Base-by-base conservation (phyloP, 2,329 filamentous ascomycete genomes). In the Monilinia fructigena region DNA sequence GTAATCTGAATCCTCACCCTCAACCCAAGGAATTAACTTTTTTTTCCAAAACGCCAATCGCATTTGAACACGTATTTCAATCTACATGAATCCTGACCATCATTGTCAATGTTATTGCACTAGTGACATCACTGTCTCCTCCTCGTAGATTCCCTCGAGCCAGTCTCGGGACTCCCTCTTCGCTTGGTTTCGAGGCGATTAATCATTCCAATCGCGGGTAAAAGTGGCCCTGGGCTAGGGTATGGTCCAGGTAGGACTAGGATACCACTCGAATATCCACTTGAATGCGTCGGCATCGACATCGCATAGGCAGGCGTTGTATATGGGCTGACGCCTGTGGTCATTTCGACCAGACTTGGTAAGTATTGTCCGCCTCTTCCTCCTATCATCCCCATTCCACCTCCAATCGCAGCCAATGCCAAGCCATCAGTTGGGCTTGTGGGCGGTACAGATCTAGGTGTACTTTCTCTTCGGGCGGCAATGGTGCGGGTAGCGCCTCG, bases 301-400 rank as follows among this genome's bases (percentile, higher is more conserved):
- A 80, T 75, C 10, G 82, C 80, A 72, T 85, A 85, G 0, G 83
- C 82, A 50, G 83, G 83, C n/a, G 83, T 83, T 70, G 79, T 83
- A 74, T 88, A 88, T 0, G 85, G 84, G 69, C 83, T 86, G 42
- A 87, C 79, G 16, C 86, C 86, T 0, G 86, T 88, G 2, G 86
- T 89, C 71, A 89, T 80, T 74, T 89, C 86, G 47, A 84, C 82
- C 20, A 89, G 80, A 61, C 85, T 82, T 1, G 86, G 86, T n/a
- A 89, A 78, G 68, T 83, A 78, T 62, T 70, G 70, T 4, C 67
- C 66, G 8, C 72, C 73, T 60, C 72, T 68, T 60, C 72, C 69
- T 63, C 68, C 73, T 68, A 72, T 71, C 66, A 72, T 71, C 2
- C 63, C 55, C 65, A 72, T 70, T 16, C 71, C 72, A 48, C 70